Evolutionary conservation across 148 eudicot genomes (phyloP), one percentile per base, ranked within the genome.

Genomic region (Fagopyrum homotropicum): DNA sequence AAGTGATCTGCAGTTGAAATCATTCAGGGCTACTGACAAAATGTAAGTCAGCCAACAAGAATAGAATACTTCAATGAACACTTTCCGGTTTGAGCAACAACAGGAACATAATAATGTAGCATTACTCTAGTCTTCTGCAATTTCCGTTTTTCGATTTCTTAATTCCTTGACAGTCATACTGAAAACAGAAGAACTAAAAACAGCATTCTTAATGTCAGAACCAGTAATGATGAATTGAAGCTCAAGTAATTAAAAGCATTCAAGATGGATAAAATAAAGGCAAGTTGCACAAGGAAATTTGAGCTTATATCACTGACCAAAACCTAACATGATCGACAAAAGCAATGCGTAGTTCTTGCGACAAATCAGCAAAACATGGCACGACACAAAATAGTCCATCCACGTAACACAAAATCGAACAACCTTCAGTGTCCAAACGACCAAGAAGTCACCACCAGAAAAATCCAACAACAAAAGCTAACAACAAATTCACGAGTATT

Each of bases 331-430:
- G 10, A 61, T 14, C 43, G 71, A 66, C 17, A 66, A 5, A 40
- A 40, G 71, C 71, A 66, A 66, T 29, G 6, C 46, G 43, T 43
- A 40, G 2, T 66, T 66, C 16, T 43, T 1, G 5, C 45, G 43
- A 35, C 71, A 66, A 64, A 66, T 40, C 35, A 66, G 73, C 50
- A 70, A 70, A 35, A 70, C 50, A n/a, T 8, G 73, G 49, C 22
- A 15, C 73, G 40, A 17, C 44, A 61, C 9, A 26, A 10, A 43
- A 30, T 12, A 30, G 2, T 30, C 69, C 3, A 63, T 29, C 69
- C 6, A 63, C 40, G 35, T 3, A 63, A 10, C 45, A 30, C 35
- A 59, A 26, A 22, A 59, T 10, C 4, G 35, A 30, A 30, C 16
- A 30, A 0, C 2, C 2, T 35, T 35, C 40, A 35, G 40, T 35